phyloP scores from a whole-genome alignment of 345 rosid species.

The Cardiospermum halicacabum region DNA sequence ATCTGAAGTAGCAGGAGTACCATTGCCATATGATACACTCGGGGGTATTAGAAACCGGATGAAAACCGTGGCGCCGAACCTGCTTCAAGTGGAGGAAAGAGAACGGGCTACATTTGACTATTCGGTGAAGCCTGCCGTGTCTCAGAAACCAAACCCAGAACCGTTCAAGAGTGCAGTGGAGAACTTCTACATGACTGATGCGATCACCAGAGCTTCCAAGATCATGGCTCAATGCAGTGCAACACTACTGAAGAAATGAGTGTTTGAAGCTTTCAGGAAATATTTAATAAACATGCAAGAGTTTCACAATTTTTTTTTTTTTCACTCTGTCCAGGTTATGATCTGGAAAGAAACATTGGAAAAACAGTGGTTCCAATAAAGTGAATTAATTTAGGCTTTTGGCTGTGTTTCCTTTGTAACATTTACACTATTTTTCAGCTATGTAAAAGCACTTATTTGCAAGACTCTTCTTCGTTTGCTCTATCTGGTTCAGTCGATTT shows the following conservation, averaged over 20 bases:
- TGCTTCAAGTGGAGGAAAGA: conserved; percentile 65
- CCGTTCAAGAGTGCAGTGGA: conserved; percentile 59
- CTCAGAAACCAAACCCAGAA: conserved; percentile 37
- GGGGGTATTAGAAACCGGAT: conserved; percentile 68
- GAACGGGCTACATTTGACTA: conserved; percentile 70
- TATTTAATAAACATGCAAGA: conserved; percentile 24
- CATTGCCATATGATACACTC: conserved; percentile 68
- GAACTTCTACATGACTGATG: conserved; percentile 91
- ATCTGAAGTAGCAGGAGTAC: conserved; percentile 75
- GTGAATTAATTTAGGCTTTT: conserved; percentile 5
- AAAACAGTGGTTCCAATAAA: conserved; percentile 33
- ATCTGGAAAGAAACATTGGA: conserved; percentile 17
- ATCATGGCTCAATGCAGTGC: conserved; percentile 98
- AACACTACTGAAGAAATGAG: conserved; percentile 68
- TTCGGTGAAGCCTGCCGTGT: conserved; percentile 50
- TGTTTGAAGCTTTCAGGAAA: conserved; percentile 18
- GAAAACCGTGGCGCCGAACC: conserved; percentile 81
- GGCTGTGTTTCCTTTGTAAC: conserved; percentile 24
- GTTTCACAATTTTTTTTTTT: conserved; percentile 2
- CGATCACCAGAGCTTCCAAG: conserved; percentile 96
- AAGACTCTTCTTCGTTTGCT: neutral
- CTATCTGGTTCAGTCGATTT: too few species aligned
- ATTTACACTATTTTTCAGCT: conserved; percentile 10
- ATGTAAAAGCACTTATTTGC: conserved; percentile 21
- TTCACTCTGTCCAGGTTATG: conserved; percentile 17